Conservation (phyloP, 139 green algal genomes). For the Diplosphaera chodatii region DNA sequence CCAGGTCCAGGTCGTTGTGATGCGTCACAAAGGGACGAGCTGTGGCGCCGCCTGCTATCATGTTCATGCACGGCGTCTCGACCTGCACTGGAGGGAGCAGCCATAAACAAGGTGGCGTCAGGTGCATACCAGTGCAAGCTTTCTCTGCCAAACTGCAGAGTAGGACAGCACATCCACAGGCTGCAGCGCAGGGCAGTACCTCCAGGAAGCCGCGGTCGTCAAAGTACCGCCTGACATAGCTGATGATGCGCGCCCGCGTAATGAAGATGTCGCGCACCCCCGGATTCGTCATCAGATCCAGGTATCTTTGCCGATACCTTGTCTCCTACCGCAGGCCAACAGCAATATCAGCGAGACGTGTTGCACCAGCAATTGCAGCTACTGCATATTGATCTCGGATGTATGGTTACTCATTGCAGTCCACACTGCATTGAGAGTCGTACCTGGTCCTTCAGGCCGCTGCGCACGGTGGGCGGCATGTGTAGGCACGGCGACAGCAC, state of each 20-base stretch:
- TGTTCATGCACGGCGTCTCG: conserved; percentile 92
- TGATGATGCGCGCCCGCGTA: conserved; percentile 74
- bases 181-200: conserved; percentile 16
- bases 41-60: conserved; percentile 86
- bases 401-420: too few species aligned
- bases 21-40: conserved; percentile 93
- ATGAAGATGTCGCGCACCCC: conserved; percentile 75
- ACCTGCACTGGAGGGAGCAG: too few species aligned
- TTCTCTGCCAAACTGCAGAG: too few species aligned
- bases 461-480: conserved; percentile 82
- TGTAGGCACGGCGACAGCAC: conserved; percentile 95
- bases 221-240: conserved; percentile 83
- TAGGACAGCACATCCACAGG: too few species aligned
- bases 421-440: too few species aligned
- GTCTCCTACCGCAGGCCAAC: too few species aligned
- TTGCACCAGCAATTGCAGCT: too few species aligned
- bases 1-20: conserved; percentile 99
- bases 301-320: conserved; percentile 93
- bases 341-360: too few species aligned
- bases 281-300: conserved; percentile 94
- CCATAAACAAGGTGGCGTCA: too few species aligned
- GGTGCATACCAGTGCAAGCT: too few species aligned
- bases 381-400: too few species aligned
- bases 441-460: conserved; percentile 82
- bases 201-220: conserved; percentile 91